Evolutionary conservation across 78 protist species (phyloP).

Genomic region (Dictyostelium capitatum): DNA sequence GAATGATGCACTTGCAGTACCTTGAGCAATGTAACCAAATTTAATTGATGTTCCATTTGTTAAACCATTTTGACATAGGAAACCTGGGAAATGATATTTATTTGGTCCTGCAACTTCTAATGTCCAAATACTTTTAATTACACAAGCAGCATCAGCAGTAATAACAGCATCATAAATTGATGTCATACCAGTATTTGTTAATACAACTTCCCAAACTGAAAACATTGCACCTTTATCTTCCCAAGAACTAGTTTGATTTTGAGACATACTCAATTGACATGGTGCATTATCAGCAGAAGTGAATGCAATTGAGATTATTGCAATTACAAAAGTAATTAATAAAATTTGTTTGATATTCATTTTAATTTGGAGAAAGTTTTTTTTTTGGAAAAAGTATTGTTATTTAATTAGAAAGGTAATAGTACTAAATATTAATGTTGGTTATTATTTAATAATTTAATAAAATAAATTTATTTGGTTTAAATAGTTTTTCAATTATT

Average conservation of each 20-base stretch:
- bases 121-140: neutral
- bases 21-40: neutral
- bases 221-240: neutral
- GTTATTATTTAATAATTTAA: too few relatives aligned
- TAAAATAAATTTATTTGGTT: too few relatives aligned
- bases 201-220: neutral
- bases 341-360: neutral
- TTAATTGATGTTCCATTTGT: neutral
- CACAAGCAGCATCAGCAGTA: neutral
- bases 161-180: neutral
- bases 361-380: neutral
- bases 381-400: too few relatives aligned
- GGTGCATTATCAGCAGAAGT: neutral
- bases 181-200: neutral
- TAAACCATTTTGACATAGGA: neutral
- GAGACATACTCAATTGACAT: neutral
- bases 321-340: slow-evolving; percentile 3
- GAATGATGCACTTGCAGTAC: neutral
- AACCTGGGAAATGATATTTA: neutral
- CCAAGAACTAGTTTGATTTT: neutral
- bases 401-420: too few relatives aligned
- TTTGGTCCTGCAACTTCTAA: neutral
- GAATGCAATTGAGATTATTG: neutral
- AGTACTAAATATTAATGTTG: too few relatives aligned
- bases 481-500: too few relatives aligned